A percentile compares a stretch with the other conserved stretches of the same genome.
Evolutionary conservation across 306 rosid genomes (phyloP).

Genomic region (Sophora flavescens): DNA sequence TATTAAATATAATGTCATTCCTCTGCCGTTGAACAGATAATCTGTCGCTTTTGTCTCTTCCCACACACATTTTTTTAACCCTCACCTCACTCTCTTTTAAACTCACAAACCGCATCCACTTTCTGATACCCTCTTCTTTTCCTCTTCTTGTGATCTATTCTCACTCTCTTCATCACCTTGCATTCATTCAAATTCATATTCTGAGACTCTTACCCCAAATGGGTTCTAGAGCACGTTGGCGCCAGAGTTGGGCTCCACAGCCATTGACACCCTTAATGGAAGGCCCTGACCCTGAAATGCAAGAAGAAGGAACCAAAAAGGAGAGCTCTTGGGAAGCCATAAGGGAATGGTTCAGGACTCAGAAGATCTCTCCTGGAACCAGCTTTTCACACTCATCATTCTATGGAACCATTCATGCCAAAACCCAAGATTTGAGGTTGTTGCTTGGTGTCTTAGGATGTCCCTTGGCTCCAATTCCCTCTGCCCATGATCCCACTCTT

Average conservation of each 20-base stretch:
- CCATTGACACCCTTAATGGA: conserved; percentile 91
- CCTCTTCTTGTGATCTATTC: conserved; percentile 26
- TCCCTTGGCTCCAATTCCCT: conserved; percentile 95
- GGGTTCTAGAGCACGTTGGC: conserved; percentile 81
- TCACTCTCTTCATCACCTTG: conserved; percentile 1
- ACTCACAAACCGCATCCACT: conserved; percentile 27
- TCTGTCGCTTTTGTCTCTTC: conserved; percentile 76
- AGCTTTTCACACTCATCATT: conserved; percentile 50
- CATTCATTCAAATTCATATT: neutral
- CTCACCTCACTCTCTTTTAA: conserved; percentile 8
- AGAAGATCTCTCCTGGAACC: conserved; percentile 59
- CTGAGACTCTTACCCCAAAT: conserved; percentile 31
- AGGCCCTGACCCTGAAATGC: conserved; percentile 91
- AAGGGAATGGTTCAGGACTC: conserved; percentile 85
- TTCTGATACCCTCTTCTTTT: conserved; percentile 39
- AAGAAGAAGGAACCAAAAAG: conserved; percentile 84
- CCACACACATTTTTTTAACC: neutral
- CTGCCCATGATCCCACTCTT: conserved; percentile 50
- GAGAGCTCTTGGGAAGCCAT: conserved; percentile 92
- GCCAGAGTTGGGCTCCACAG: conserved; percentile 87
- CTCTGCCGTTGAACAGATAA: conserved; percentile 71
- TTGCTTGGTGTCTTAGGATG: conserved; percentile 94
- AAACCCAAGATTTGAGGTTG: conserved; percentile 76
- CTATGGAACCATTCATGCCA: conserved; percentile 65
- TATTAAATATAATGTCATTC: conserved; percentile 49